Evolutionary conservation across 176 grass and related monocot genomes (phyloP).

Genomic region (Tillandsia leiboldiana): DNA sequence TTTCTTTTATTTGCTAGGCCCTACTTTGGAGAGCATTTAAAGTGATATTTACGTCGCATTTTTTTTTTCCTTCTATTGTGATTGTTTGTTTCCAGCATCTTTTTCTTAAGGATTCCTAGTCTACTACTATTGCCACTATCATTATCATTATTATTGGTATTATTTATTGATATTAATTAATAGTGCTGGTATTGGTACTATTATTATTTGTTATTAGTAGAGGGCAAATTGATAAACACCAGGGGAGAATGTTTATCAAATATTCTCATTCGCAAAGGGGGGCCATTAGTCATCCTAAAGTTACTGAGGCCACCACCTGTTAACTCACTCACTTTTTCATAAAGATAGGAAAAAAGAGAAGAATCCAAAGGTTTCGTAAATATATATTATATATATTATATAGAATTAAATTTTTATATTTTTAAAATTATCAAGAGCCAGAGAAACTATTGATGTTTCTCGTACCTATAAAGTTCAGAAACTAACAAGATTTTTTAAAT

Average conservation of each 20-base stretch:
- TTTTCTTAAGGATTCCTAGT: background rate
- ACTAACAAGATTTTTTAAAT: too few species aligned
- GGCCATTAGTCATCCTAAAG: background rate
- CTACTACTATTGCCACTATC: background rate
- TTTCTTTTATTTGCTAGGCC: background rate
- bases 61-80: background rate
- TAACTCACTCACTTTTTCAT: background rate
- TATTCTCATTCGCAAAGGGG: too few species aligned
- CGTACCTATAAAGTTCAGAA: too few species aligned
- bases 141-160: background rate
- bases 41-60: background rate
- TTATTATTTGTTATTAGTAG: too few species aligned
- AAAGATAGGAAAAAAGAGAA: background rate
- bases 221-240: too few species aligned
- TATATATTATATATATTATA: too few species aligned
- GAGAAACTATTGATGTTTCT: too few species aligned
- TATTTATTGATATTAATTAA: constrained; percentile 3
- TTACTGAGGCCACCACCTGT: background rate
- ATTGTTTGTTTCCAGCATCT: background rate
- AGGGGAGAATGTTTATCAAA: too few species aligned
- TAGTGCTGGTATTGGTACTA: background rate
- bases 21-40: constrained; percentile 2
- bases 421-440: too few species aligned
- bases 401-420: too few species aligned
- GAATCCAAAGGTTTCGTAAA: background rate